These are phyloP conservation scores for Neurospora sp. DNA, from an alignment of 495 filamentous ascomycete genomes.

Conservation along the genomic window DNA sequence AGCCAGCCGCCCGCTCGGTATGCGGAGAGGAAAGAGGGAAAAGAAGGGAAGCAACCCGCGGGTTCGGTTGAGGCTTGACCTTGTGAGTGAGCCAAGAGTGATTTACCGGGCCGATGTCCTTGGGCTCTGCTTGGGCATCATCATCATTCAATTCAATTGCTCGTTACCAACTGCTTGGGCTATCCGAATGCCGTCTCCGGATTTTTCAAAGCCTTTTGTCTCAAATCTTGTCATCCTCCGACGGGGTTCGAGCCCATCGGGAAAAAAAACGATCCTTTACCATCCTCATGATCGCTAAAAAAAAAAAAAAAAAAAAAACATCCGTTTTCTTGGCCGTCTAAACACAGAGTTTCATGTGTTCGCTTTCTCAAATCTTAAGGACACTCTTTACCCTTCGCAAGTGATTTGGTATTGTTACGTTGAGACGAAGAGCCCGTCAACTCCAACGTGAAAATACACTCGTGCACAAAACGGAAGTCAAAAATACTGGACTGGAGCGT, in stretches of 20 bases:
- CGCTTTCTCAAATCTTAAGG: not conserved
- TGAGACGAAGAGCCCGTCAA: not conserved
- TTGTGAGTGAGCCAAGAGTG: not conserved
- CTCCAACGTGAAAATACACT: not conserved
- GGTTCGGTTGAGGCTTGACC: not conserved
- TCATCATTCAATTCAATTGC: not conserved
- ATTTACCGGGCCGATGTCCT: not conserved
- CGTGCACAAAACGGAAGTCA: not conserved
- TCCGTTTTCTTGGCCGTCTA: not conserved
- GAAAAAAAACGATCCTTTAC: not conserved
- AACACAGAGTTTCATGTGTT: not conserved
- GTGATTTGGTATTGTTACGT: not conserved
- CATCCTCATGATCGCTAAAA: not conserved
- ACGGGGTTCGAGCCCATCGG: not conserved
- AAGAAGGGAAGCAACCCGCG: not conserved
- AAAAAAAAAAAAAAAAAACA: not conserved
- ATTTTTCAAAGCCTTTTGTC: not conserved
- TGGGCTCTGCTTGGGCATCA: not conserved
- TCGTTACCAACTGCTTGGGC: not conserved
- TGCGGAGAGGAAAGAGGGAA: not conserved
- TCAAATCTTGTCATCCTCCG: not conserved
- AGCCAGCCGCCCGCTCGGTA: not conserved
- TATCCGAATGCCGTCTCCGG: not conserved
- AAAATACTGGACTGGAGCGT: not conserved
- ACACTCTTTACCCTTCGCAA: no score